These are phyloP conservation scores for Rhodofomes roseus DNA, from an alignment of 1,284 basidiomycete species.

Conservation along the genomic window DNA sequence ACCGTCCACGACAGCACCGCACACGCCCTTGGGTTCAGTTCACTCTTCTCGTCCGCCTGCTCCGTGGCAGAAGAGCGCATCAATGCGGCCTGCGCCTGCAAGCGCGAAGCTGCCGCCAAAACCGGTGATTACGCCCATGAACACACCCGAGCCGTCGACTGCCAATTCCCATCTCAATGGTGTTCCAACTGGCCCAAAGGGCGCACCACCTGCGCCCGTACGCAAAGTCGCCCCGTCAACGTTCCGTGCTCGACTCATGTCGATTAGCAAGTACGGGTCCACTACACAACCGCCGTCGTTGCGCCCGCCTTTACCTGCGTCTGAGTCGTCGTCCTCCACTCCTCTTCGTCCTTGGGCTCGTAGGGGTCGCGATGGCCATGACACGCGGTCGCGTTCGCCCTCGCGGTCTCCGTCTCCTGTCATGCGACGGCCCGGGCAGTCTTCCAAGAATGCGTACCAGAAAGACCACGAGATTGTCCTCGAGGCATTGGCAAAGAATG, in stretches of 20 bases:
- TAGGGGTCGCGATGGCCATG: constrained; percentile 6
- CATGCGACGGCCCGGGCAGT: constrained; percentile 33
- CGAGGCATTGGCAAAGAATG: constrained; percentile 54
- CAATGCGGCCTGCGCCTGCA: neutral
- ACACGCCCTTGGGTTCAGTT: constrained; percentile 17
- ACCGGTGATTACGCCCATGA: neutral
- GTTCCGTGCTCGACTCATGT: constrained; percentile 23
- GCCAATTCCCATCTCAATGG: constrained; percentile 10
- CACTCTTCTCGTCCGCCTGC: constrained; percentile 10
- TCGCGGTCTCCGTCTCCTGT: constrained; percentile 48
- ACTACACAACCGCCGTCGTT: constrained; percentile 7
- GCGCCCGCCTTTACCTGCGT: constrained; percentile 17
- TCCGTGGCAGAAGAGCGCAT: neutral
- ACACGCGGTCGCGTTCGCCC: constrained; percentile 18
- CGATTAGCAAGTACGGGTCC: constrained; percentile 11
- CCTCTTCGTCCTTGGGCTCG: constrained; percentile 10
- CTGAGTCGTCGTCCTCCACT: constrained; percentile 14
- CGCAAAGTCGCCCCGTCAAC: constrained; percentile 23
- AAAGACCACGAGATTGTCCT: constrained; percentile 46
- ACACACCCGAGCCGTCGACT: constrained; percentile 1
- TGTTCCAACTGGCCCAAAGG: constrained; percentile 15
- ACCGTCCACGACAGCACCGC: constrained; percentile 21
- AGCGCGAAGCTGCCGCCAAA: neutral
- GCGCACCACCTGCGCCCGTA: constrained; percentile 14
- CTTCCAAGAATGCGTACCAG: constrained; percentile 28